Evolutionary conservation across 108 stramenopile species (phyloP), one percentile per base, ranked within the genome.

Genomic region (Cyclotella cryptica): DNA sequence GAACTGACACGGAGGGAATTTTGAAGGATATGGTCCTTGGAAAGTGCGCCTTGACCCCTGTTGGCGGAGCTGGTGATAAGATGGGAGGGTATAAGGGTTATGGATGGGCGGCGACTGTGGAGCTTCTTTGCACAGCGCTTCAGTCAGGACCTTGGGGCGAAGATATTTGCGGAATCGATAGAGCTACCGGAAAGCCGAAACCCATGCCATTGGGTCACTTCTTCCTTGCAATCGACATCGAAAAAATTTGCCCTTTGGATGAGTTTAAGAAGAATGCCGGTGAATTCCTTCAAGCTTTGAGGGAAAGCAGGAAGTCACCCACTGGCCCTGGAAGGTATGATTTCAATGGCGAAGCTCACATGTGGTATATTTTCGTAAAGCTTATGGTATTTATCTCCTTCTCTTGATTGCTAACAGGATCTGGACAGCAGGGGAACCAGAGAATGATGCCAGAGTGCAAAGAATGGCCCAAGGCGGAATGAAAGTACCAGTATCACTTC

Each of bases 141-240:
- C 89, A 90, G 58, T 86, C 83, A 10, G 89, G 89, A 14, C 88
- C 87, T 11, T 90, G 84, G 75, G 89, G 89, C 15, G 86, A 88
- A 63, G 86, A 74, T 27, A 82, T 90, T 24, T 88, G 86, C 66
- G 89, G 89, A 18, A 42, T 90, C 27, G 86, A 90, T 68, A 75
- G 86, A 12, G 84, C 53, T 7, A 90, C 89, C 14, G 87, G 87
- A 18, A 78, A 88, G 65, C 83, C 83, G 26, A 83, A 75, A 59
- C 86, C 89, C 27, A 90, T 90, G 89, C 89, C 89, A 61, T 60
- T 90, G 14, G 89, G 89, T 19, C 89, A 90, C 54, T 88, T 90
- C 63, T 90, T 90, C 69, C 72, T 90, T 22, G 89, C 89, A 0
- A 88, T 90, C 73, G 87, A 90, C 54, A 75, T 90, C 66, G 87